Base-by-base conservation (phyloP, 306 rosid species). In the Prunus kanzakura region DNA sequence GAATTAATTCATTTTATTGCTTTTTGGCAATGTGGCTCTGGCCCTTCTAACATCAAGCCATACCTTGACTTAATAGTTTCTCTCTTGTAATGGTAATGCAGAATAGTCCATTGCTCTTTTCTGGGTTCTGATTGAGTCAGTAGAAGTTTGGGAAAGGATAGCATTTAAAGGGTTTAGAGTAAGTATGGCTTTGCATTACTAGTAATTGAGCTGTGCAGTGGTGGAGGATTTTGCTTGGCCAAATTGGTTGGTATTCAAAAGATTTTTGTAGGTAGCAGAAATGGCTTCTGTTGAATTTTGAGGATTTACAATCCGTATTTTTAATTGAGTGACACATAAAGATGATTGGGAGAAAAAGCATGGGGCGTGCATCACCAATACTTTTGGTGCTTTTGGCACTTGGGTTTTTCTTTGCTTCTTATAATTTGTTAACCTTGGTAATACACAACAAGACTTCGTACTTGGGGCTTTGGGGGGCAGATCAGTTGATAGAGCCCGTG, bases 381-480 rank as follows among this genome's bases (percentile, higher is more conserved):
- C 84, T 93, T 72, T n/a, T 87, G 84, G 70, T 87, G 77, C 92
- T 91, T 69, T 76, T 89, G 79, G 87, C 87, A 47, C 80, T 93
- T 76, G 90, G 91, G n/a, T 91, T 91, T 83, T 79, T 71, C 75
- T 77, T 93, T 64, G 98, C 91, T 8, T 72, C 96, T 12, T 91
- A 91, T 75, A 93, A 93, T 79, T 83, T 91, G 82, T 79, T 88
- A 57, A 78, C 84, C n/a, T 81, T 88, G 80, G 75, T 89, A 64
- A 72, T 84, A 52, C 85, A 82, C 58, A 80, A 85, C 77, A 91
- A 67, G 82, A 81, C 72, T 71, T 77, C 80, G 13, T 68, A 56
- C 70, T 82, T 68, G 0, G 89, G 77, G 55, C 79, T 81, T 75
- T 79, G 76, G 90, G 52, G 67, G 23, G 74, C 14, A 22, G 86